Evolutionary conservation across 2,329 filamentous ascomycete genomes (phyloP), one percentile per base, ranked within the genome.

Genomic region (Fusarium sp.): DNA sequence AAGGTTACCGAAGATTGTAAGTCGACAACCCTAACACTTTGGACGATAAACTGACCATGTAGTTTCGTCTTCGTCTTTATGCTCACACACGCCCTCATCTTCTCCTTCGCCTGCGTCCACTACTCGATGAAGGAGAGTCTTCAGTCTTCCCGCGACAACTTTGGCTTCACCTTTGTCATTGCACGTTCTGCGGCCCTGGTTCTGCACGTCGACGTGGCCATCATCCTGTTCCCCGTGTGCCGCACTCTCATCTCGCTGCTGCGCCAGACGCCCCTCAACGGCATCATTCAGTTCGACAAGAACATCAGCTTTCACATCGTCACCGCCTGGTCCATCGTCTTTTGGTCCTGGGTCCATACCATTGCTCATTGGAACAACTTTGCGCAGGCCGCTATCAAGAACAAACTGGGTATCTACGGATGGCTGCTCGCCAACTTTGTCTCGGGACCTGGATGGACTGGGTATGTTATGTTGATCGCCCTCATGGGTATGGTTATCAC

Each of bases 361-460:
- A 91, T 96, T 79, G 93, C 94, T 34, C 94, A 97, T 84, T 95
- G 93, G 93, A 93, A 94, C 87, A 97, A 97, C 85, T 92, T 95
- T 78, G 94, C 92, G 23, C 92, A 92, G 83, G 90, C 95, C 68
- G 90, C 94, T 5, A 89, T 90, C 72, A 92, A 93, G 84, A 92
- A 95, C 82, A 91, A 92, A 67, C 88, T 95, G 13, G 94, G 94
- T 34, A 89, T 97, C 82, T 92, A 92, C 79, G 94, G 94, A 64
- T 97, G 91, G 84, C 85, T 97, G 50, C 85, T 93, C 48, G 92
- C 92, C 74, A 96, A 96, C 83, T 91, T 97, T 70, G 88, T 91
- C 20, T 94, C 93, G 1, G 94, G 94, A 4, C 94, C 94, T 4
- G 94, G 94, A 73, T 97, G 94, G 94, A 93, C 92, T 45, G 94